These are phyloP conservation scores for Flammula alnicola DNA, from an alignment of 1,284 basidiomycete genomes.

Conservation along the genomic window DNA sequence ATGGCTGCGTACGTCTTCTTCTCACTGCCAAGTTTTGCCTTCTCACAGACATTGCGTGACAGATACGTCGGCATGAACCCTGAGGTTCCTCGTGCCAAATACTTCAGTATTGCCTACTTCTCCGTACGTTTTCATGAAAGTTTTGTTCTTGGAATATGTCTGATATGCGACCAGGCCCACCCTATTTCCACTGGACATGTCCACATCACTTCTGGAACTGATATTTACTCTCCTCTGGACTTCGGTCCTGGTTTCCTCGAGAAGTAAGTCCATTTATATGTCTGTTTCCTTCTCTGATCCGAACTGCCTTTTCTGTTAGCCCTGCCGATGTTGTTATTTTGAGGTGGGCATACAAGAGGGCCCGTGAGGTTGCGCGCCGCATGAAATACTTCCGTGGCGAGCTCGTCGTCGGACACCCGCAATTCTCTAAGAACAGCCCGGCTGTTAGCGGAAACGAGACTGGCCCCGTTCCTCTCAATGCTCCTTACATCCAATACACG, in stretches of 20 bases:
- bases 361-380: conserved; percentile 59
- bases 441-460: conserved; percentile 39
- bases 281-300: not conserved
- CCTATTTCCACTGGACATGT: conserved; percentile 46
- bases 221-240: conserved; percentile 39
- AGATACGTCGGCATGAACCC: conserved; percentile 34
- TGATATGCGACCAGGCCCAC: conserved; percentile 33
- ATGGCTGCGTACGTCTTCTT: conserved; percentile 26
- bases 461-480: conserved; percentile 44
- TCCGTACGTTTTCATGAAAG: conserved; percentile 24
- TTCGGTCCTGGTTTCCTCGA: conserved; percentile 43
- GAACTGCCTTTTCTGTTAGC: conserved; percentile 31
- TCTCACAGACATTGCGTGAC: not conserved
- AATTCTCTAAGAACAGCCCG: conserved; percentile 49
- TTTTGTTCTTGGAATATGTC: not conserved
- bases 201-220: conserved; percentile 44
- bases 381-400: conserved; percentile 64
- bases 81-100: conserved; percentile 32
- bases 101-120: conserved; percentile 33
- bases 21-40: not conserved
- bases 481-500: conserved; percentile 56
- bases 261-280: conserved; percentile 24
- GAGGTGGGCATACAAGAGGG: conserved; percentile 61
- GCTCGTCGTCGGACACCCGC: conserved; percentile 46
- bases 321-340: conserved; percentile 55